These are phyloP conservation scores for Suillus hirtellus DNA, from an alignment of 768 basidiomycete genomes.

Conservation along the genomic window DNA sequence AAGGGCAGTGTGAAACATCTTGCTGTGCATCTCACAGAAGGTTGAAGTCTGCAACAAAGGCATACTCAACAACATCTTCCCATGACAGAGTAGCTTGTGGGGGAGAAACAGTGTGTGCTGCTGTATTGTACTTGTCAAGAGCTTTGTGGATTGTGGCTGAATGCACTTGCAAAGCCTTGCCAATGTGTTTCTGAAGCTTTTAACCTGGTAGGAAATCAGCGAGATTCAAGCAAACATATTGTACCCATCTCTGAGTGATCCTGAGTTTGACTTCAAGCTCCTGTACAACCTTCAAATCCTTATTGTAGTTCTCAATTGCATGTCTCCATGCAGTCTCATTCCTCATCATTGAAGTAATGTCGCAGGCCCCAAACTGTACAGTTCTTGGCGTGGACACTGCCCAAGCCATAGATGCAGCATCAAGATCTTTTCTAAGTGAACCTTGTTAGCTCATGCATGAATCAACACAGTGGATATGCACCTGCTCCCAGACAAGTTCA, in stretches of 20 bases:
- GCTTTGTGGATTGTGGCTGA: background rate
- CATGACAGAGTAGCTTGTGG: background rate
- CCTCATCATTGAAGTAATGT: background rate
- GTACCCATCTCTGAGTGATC: background rate
- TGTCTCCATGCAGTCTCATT: background rate
- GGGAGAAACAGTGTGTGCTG: background rate
- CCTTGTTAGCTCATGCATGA: background rate
- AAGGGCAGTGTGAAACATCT: background rate
- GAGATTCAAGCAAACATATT: no score
- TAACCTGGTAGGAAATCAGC: no score
- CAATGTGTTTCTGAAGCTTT: background rate
- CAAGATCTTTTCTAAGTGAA: background rate
- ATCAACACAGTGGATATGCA: constrained; percentile 5
- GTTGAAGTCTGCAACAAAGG: background rate
- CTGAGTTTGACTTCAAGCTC: background rate
- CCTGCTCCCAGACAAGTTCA: constrained; percentile 8
- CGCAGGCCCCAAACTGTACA: background rate
- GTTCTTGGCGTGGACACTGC: background rate
- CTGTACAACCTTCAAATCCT: background rate
- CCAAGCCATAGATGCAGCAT: background rate
- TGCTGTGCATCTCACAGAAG: background rate
- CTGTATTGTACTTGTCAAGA: background rate
- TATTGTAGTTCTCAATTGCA: background rate
- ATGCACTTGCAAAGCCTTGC: background rate
- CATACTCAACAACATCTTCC: background rate